Evolutionary conservation across 2,329 filamentous ascomycete genomes (phyloP), one percentile per base, ranked within the genome.

Genomic region (Zalaria sp.): DNA sequence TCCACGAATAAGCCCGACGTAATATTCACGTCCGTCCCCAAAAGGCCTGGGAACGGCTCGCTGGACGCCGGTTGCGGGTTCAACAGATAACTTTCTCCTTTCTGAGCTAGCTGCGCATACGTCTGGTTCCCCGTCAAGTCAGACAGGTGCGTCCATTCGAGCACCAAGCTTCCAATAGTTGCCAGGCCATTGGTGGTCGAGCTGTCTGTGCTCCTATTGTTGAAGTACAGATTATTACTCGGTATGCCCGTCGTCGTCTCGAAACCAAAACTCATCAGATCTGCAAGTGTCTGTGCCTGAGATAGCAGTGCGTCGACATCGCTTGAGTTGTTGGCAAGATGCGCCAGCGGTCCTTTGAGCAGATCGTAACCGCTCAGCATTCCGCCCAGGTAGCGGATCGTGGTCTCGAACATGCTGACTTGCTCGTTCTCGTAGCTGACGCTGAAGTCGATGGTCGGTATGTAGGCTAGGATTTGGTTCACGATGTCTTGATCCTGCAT

Each of bases 331-430:
- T 60, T 53, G 37, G 69, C 67, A 9, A 79, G 61, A 28, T 68
- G 49, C 10, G 67, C 63, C 11, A 79, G 67, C 1, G 81, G 81
- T 0, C 82, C 83, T 1, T 66, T 79, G 37, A 93, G 64, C 38
- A 94, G 69, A 55, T 85, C 81, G 51, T 83, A 81, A 3, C 69
- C 83, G 2, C 86, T 83, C 5, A 94, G 56, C 52, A 94, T 69
- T 10, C 86, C 87, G 6, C 76, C 87, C 1, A 94, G 64, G 53
- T 93, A 93, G 27, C 87, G 79, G 54, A 94, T 93, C 0, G 84
- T 94, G 0, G 85, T 93, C 62, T 94, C 87, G 53, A 94, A 94
- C 5, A 94, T 62, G 32, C 81, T 89, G 38, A 93, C 77, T 6
- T 67, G 61, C 1, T 67, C 60, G 2, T 67, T 53, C 1, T 51